Conservation (phyloP, 2,329 filamentous ascomycete genomes). For the Apiospora rasikravindrae region DNA sequence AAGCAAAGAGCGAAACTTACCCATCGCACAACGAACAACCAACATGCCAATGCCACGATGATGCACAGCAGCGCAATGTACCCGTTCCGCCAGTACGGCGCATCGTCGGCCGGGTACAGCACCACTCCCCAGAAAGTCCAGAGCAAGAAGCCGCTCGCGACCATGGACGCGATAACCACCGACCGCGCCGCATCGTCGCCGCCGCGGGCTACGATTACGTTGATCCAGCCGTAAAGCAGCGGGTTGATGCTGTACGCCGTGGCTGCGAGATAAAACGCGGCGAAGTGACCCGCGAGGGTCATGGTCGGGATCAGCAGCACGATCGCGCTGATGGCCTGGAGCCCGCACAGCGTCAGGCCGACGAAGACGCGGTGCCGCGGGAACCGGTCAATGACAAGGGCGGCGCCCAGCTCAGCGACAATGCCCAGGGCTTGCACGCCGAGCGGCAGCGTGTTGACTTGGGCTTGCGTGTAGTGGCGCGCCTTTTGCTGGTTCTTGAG, state of each 20-base stretch:
- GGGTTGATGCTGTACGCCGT: slow-evolving; percentile 17
- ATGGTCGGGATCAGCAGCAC: neutral
- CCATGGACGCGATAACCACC: slow-evolving; percentile 6
- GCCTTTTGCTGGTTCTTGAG: slow-evolving; percentile 12
- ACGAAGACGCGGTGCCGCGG: neutral
- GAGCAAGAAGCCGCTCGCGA: neutral
- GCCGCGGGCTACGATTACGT: slow-evolving; percentile 14
- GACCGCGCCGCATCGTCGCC: slow-evolving; percentile 14
- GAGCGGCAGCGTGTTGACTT: slow-evolving; percentile 10
- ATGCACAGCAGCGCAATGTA: slow-evolving; percentile 15
- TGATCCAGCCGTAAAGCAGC: slow-evolving; percentile 16
- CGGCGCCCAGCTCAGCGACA: slow-evolving; percentile 13
- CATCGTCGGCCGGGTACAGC: slow-evolving; percentile 9
- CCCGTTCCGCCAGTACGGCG: slow-evolving; percentile 15
- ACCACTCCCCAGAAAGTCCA: slow-evolving; percentile 17
- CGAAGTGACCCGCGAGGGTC: neutral
- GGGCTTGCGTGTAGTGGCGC: slow-evolving; percentile 3
- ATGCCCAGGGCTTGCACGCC: slow-evolving; percentile 11
- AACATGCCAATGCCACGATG: neutral
- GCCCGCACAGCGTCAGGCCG: neutral
- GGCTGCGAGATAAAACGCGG: slow-evolving; percentile 11
- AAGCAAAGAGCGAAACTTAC: neutral
- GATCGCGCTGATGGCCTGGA: neutral
- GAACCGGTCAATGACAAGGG: slow-evolving; percentile 3
- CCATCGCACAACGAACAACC: slow-evolving; percentile 12